A percentile compares a stretch with the other conserved stretches of the same genome.
Evolutionary conservation across 495 filamentous ascomycete species (phyloP).

Genomic region (Talaromyces trachyspermus): DNA sequence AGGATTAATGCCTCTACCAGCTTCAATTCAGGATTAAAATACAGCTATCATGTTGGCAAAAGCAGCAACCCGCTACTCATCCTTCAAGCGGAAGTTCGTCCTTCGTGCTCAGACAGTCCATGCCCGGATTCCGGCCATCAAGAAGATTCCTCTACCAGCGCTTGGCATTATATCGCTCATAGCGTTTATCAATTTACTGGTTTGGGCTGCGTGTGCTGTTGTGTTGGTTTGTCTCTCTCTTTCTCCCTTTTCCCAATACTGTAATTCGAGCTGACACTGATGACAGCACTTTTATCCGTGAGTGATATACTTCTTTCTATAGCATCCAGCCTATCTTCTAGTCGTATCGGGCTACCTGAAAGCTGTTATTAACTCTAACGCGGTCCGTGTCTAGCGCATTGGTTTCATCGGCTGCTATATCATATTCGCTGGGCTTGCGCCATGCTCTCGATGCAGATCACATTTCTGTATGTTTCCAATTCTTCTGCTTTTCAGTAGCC

Average conservation of each 20-base stretch:
- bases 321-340: no score
- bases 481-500: background rate
- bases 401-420: constrained; percentile 70
- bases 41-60: background rate
- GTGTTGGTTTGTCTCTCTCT: constrained; percentile 42
- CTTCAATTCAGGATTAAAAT: background rate
- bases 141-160: constrained; percentile 56
- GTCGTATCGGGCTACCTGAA: no score
- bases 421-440: constrained; percentile 84
- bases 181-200: constrained; percentile 55
- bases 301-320: constrained; percentile 2
- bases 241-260: background rate
- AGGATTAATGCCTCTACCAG: no score
- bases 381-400: constrained; percentile 39
- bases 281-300: constrained; percentile 27
- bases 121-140: constrained; percentile 39
- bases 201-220: constrained; percentile 68
- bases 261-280: constrained; percentile 6
- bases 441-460: constrained; percentile 97
- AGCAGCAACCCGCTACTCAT: background rate
- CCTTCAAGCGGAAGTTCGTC: constrained; percentile 14
- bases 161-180: constrained; percentile 61
- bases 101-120: constrained; percentile 35
- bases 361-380: constrained; percentile 2
- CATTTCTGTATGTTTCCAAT: constrained; percentile 52